Percentiles rank a stretch among this genome's conserved stretches.
Evolutionary conservation across 192 early-diverging fungal genomes (phyloP).

Genomic region (Linnemannia schmuckeri): DNA sequence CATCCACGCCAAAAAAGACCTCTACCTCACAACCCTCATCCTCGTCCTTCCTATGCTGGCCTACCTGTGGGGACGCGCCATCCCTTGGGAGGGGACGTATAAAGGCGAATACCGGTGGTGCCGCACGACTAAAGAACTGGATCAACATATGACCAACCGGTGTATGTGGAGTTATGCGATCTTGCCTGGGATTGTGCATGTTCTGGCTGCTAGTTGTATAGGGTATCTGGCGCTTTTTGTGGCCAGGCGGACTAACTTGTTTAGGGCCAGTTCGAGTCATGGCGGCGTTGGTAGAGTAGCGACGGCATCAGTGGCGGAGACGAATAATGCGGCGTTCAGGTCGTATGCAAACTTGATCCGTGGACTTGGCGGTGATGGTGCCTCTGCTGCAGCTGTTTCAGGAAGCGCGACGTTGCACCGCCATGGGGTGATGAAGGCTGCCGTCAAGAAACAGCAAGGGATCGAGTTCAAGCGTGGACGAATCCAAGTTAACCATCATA

Average conservation of each 20-base stretch:
- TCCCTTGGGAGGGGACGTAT: conserved; percentile 37
- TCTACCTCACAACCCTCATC: conserved; percentile 27
- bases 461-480: conserved; percentile 42
- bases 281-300: neutral
- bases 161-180: conserved; percentile 46
- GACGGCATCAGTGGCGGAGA: neutral
- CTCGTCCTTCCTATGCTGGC: conserved; percentile 29
- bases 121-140: conserved; percentile 13
- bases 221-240: conserved; percentile 38
- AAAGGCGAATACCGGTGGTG: conserved; percentile 34
- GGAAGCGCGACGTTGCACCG: neutral
- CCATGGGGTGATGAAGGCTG: neutral
- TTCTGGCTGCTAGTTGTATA: neutral
- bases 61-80: conserved; percentile 21
- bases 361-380: neutral
- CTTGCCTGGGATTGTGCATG: conserved; percentile 32
- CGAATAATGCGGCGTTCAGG: neutral
- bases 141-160: conserved; percentile 44
- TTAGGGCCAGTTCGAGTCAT: neutral
- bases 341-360: neutral
- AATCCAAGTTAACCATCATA: conserved; percentile 49
- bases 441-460: neutral
- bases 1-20: conserved; percentile 42
- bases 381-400: neutral
- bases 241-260: conserved; percentile 20